phyloP scores from a whole-genome alignment of 306 rosid genomes.

The Glycyrrhiza uralensis region DNA sequence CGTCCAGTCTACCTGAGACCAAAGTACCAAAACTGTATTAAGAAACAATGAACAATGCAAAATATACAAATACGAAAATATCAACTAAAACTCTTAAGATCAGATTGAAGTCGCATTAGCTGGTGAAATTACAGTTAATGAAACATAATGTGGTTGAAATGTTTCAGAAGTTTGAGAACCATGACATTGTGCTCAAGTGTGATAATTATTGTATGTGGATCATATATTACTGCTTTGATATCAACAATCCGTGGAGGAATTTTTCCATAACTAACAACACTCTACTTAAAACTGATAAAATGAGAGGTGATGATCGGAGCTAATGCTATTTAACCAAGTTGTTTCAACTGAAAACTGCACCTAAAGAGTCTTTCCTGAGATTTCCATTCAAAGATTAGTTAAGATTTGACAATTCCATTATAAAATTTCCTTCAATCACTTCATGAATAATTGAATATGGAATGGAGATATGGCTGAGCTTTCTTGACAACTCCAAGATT shows the following conservation, averaged over 20 bases:
- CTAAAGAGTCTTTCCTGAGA: not conserved
- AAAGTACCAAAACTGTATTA: slow-evolving; percentile 19
- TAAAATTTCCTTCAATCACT: not conserved
- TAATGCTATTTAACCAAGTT: not conserved
- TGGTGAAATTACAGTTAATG: not conserved
- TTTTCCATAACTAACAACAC: not conserved
- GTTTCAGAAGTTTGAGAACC: not conserved
- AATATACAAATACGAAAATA: not conserved
- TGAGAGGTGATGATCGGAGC: not conserved
- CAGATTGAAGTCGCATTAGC: not conserved
- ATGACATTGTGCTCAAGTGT: not conserved
- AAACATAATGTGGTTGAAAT: not conserved
- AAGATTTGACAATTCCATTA: not conserved
- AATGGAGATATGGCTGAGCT: not conserved
- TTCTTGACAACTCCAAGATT: slow-evolving; percentile 8
- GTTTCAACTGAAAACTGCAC: not conserved
- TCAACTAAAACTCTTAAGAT: not conserved
- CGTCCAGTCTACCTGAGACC: slow-evolving; percentile 93
- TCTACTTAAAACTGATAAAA: not conserved
- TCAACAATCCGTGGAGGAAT: not conserved
- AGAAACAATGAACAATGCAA: slow-evolving; percentile 8
- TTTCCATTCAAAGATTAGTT: not conserved
- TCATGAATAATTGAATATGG: slow-evolving; percentile 10
- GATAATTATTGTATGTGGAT: not conserved
- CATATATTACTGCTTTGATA: not conserved